Evolutionary conservation across 805 yeast species (phyloP), one percentile per base, ranked within the genome.

Genomic region (Pichia rugopelliculosa): DNA sequence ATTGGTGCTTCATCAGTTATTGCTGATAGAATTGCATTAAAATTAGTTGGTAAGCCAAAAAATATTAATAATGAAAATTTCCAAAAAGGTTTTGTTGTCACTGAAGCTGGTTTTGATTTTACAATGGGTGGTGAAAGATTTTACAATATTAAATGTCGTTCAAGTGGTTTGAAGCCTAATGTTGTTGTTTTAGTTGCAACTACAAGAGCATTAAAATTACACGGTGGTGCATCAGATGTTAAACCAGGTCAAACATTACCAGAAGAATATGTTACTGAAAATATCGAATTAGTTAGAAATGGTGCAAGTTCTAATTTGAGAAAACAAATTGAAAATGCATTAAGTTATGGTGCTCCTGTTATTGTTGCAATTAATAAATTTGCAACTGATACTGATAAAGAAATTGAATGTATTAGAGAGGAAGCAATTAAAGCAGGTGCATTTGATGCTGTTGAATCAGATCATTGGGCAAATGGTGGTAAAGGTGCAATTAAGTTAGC

Each of bases 51-150:
- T 66, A 75, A 50, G 23, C 60, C 62, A 27, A 53, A 48, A 30
- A 47, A 52, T 12, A 39, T 47, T 17, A 59, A 69, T 17, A 58
- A 68, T 47, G 76, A 75, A 59, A 24, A 41, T 15, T 27, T 30
- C 27, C 24, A 50, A 33, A 76, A 75, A 56, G 93, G 95, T 52
- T 85, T 77, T 57, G 95, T 85, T 52, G 84, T 85, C 46, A 85
- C 95, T 42, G 95, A 85, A 66, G 95, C 95, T 18, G 95, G 95
- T 53, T 85, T 85, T 69, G 95, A 85, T 67, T 85, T 85, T 73
- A 85, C 93, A 44, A 85, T 85, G 95, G 95, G 95, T 62, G 95
- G 95, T 65, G 95, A 85, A 71, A 73, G 95, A 68, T 85, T 85
- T 67, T 73, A 83, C 65, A 84, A 85, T 67, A 85, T 85, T 69